These are phyloP conservation scores for Filobasidium wieringae DNA, from an alignment of 768 basidiomycete genomes.

Conservation along the genomic window DNA sequence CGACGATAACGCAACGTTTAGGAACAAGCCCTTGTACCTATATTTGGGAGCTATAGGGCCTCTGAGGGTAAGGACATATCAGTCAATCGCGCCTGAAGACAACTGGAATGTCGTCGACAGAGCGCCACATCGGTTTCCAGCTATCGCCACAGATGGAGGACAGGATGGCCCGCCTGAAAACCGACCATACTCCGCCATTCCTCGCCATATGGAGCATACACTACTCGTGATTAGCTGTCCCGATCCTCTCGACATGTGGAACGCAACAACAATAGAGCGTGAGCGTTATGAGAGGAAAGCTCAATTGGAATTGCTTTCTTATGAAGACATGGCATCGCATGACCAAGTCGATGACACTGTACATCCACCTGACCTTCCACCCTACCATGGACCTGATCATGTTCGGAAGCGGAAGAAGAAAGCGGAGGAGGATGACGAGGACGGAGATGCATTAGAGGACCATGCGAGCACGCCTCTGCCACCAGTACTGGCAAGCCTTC, in stretches of 20 bases:
- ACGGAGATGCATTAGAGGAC: background rate
- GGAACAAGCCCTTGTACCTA: conserved; percentile 60
- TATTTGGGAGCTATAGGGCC: conserved; percentile 86
- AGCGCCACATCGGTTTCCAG: conserved; percentile 10
- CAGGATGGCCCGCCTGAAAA: conserved; percentile 14
- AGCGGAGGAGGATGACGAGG: background rate
- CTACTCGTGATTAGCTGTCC: conserved; percentile 81
- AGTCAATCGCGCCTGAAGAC: conserved; percentile 41
- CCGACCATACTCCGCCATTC: conserved; percentile 19
- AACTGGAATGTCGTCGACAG: conserved; percentile 3
- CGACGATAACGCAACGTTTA: conserved; percentile 48
- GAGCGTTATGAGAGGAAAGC: conserved; percentile 8
- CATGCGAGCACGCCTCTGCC: too few species aligned
- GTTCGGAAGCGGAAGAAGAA: background rate
- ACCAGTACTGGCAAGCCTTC: too few species aligned
- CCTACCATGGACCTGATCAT: background rate
- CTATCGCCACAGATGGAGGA: conserved; percentile 6
- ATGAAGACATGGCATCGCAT: background rate
- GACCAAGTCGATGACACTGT: conserved; percentile 8
- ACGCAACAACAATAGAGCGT: conserved; percentile 42
- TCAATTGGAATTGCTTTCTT: background rate
- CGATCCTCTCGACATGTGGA: conserved; percentile 58
- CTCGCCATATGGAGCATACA: conserved; percentile 45
- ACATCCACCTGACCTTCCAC: conserved; percentile 1
- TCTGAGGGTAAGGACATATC: conserved; percentile 62